Evolutionary conservation across 805 yeast species (phyloP).

Genomic region (Candida montana): DNA sequence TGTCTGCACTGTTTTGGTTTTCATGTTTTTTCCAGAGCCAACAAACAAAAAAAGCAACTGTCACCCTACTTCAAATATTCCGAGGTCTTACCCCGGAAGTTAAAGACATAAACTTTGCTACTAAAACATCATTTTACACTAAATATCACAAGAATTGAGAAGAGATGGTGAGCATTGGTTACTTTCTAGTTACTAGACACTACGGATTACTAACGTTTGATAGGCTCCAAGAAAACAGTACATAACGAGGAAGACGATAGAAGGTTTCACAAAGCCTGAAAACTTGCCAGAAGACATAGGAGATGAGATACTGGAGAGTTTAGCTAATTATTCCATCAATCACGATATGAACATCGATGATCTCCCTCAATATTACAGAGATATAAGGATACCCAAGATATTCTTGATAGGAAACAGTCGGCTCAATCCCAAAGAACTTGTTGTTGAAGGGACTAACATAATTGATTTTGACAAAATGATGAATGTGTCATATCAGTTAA

Average conservation of each 20-base stretch:
- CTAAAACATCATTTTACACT: too few relatives aligned
- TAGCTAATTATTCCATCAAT: constrained; percentile 35
- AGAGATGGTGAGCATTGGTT: too few relatives aligned
- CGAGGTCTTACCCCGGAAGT: too few relatives aligned
- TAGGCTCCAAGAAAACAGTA: constrained; percentile 16
- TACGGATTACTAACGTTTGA: too few relatives aligned
- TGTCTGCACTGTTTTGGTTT: too few relatives aligned
- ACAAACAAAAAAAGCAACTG: too few relatives aligned
- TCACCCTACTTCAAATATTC: too few relatives aligned
- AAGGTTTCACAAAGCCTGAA: constrained; percentile 27
- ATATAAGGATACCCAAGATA: constrained; percentile 28
- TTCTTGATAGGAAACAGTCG: constrained; percentile 26
- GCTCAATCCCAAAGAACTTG: constrained; percentile 22
- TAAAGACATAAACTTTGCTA: too few relatives aligned
- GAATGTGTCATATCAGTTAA: constrained; percentile 34
- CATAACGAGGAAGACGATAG: constrained; percentile 18
- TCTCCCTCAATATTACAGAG: constrained; percentile 25
- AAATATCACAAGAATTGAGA: too few relatives aligned
- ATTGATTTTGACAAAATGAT: constrained; percentile 45
- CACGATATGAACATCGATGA: constrained; percentile 34
- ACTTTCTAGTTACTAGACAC: too few relatives aligned
- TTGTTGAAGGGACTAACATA: constrained; percentile 36
- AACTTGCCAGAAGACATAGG: constrained; percentile 39
- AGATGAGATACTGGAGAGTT: constrained; percentile 38
- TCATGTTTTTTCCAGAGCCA: too few relatives aligned